These are phyloP conservation scores for Phytophthora tentaculata DNA, from an alignment of 352 stramenopile genomes.

Conservation along the genomic window DNA sequence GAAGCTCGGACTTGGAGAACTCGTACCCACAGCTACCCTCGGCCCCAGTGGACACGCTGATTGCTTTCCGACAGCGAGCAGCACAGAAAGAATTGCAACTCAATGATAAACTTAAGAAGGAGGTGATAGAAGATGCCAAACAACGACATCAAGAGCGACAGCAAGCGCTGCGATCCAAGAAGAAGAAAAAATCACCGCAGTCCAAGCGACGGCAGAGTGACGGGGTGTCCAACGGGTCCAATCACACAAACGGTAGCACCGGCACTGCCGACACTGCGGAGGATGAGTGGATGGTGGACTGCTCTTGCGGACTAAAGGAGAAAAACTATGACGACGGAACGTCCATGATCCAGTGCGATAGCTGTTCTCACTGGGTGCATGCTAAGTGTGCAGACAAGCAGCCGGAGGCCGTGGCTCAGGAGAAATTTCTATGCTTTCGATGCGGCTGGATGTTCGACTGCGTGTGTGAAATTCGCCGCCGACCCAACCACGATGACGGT, in stretches of 20 bases:
- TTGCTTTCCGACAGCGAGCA: conserved; percentile 55
- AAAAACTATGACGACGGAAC: conserved; percentile 69
- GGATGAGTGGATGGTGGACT: conserved; percentile 69
- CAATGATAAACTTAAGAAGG: conserved; percentile 40
- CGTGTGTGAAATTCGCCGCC: conserved; percentile 54
- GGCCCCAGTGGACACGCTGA: conserved; percentile 64
- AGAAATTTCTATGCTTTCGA: conserved; percentile 67
- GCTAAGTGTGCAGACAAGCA: conserved; percentile 54
- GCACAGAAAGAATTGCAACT: conserved; percentile 67
- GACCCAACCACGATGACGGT: conserved; percentile 72
- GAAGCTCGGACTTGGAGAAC: conserved; percentile 61
- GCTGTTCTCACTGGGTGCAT: conserved; percentile 67
- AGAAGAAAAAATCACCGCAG: conserved; percentile 41
- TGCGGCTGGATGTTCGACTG: conserved; percentile 82
- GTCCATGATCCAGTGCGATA: conserved; percentile 73
- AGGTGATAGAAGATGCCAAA: conserved; percentile 44
- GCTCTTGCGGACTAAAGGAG: conserved; percentile 53
- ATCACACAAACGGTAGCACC: conserved; percentile 19
- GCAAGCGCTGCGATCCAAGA: conserved; percentile 38
- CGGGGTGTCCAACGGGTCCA: conserved; percentile 15
- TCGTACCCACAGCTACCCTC: conserved; percentile 65
- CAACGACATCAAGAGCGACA: conserved; percentile 47
- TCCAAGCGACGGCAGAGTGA: conserved; percentile 38
- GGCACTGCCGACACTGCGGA: conserved; percentile 24
- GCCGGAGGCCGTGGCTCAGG: conserved; percentile 43